Percentiles rank a stretch among this genome's conserved stretches.
phyloP scores from a whole-genome alignment of 257 asterid species.

The Solanum corneliomulleri region DNA sequence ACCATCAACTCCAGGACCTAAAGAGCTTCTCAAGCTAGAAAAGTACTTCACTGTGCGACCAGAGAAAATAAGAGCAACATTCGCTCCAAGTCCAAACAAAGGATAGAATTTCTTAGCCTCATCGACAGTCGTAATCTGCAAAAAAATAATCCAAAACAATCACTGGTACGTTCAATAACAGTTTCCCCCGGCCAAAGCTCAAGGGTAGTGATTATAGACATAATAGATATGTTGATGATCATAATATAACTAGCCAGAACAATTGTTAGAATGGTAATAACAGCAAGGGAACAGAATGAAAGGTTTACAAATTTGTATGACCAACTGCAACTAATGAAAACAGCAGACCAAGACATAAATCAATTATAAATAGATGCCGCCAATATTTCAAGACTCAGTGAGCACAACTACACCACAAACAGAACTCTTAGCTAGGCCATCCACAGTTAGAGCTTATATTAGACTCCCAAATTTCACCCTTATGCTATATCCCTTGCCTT shows the following conservation, averaged over 20 bases:
- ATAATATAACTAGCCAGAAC: not conserved
- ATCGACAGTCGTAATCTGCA: slow-evolving; percentile 83
- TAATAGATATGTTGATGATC: not conserved
- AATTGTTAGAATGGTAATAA: not conserved
- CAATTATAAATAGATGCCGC: not conserved
- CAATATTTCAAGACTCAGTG: not conserved
- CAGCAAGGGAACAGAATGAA: not conserved
- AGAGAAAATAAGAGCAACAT: slow-evolving; percentile 90
- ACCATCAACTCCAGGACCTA: slow-evolving; percentile 97
- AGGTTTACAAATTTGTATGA: not conserved
- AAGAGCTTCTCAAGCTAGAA: slow-evolving; percentile 65
- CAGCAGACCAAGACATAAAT: not conserved
- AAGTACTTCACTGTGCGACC: slow-evolving; percentile 97
- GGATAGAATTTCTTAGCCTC: slow-evolving; percentile 98
- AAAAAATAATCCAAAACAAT: not conserved
- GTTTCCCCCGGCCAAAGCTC: not conserved
- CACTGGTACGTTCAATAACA: not conserved
- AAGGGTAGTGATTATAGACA: not conserved
- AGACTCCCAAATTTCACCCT: not conserved
- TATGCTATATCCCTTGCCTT: not conserved
- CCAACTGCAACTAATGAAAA: not conserved
- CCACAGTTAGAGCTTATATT: not conserved
- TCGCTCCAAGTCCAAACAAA: slow-evolving; percentile 95
- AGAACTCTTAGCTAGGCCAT: not conserved
- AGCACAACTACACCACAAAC: not conserved